Conservation (phyloP, 2,329 filamentous ascomycete genomes). For the Blastomyces gilchristii region DNA sequence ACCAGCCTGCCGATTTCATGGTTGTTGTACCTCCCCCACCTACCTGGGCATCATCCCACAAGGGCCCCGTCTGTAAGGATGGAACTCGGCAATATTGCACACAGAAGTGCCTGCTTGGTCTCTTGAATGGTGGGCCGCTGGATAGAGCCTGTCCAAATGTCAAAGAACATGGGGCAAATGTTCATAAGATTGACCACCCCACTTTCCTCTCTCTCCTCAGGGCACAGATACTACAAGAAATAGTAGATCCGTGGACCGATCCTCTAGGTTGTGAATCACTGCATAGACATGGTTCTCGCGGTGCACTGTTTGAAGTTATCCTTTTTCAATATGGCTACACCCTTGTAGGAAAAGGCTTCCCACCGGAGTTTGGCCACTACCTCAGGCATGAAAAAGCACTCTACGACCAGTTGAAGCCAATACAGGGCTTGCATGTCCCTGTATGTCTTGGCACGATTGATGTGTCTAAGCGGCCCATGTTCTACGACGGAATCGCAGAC, state of each 20-base stretch:
- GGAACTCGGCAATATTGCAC: conserved; percentile 29
- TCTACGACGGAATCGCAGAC: conserved; percentile 11
- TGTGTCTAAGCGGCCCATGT: conserved; percentile 9
- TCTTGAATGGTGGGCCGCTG: conserved; percentile 23
- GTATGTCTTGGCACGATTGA: conserved; percentile 17
- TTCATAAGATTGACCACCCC: conserved; percentile 14
- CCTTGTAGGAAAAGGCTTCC: conserved; percentile 17
- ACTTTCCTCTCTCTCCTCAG: conserved; percentile 13
- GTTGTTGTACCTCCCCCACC: conserved; percentile 10
- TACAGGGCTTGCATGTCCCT: conserved; percentile 16
- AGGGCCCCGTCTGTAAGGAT: conserved; percentile 11
- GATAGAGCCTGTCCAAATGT: conserved; percentile 34
- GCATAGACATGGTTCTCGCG: conserved; percentile 16
- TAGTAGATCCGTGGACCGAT: conserved; percentile 2
- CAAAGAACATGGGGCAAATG: conserved; percentile 24
- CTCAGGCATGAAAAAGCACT: conserved; percentile 15
- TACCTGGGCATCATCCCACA: conserved; percentile 8
- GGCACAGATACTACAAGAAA: conserved; percentile 12
- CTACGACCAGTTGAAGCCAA: conserved; percentile 12
- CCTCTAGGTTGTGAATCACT: conserved; percentile 16
- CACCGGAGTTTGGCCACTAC: conserved; percentile 7
- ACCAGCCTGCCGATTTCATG: conserved; percentile 10
- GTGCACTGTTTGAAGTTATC: conserved; percentile 19
- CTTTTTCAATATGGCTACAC: conserved; percentile 18
- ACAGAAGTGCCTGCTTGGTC: conserved; percentile 31